These are phyloP conservation scores for Leccinum cinnamomeum DNA, from an alignment of 1,284 basidiomycete genomes.

Conservation along the genomic window DNA sequence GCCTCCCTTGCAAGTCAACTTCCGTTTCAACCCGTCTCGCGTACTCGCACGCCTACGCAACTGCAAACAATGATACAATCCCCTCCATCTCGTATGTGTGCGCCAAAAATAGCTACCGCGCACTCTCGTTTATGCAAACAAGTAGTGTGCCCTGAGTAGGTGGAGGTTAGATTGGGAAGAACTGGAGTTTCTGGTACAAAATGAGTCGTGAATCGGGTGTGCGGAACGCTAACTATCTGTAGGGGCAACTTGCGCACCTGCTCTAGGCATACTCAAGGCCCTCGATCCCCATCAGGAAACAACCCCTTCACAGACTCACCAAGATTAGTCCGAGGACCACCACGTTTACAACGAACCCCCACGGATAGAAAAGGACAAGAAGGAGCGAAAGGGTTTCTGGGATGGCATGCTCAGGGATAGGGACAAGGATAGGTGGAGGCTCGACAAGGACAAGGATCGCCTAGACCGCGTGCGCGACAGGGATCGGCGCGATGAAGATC, in stretches of 20 bases:
- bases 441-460: slow-evolving; percentile 22
- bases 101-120: too few species aligned
- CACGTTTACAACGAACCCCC: slow-evolving; percentile 31
- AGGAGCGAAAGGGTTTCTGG: slow-evolving; percentile 56
- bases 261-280: slow-evolving; percentile 56
- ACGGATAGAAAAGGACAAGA: slow-evolving; percentile 39
- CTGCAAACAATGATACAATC: too few species aligned
- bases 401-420: slow-evolving; percentile 39
- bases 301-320: slow-evolving; percentile 18
- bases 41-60: too few species aligned
- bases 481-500: slow-evolving; percentile 41
- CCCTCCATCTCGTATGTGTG: too few species aligned
- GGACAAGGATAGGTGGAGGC: slow-evolving; percentile 35
- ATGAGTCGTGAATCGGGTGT: too few species aligned
- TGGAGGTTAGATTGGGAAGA: too few species aligned
- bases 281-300: slow-evolving; percentile 50
- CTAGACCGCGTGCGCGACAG: slow-evolving; percentile 27
- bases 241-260: slow-evolving; percentile 29
- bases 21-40: too few species aligned
- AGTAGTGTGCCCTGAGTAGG: too few species aligned
- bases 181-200: too few species aligned
- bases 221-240: too few species aligned
- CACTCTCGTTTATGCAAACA: too few species aligned
- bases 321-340: slow-evolving; percentile 32
- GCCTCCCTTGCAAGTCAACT: too few species aligned